These are phyloP conservation scores for Skeletonema grethae DNA, from an alignment of 108 stramenopile species.

Conservation along the genomic window DNA sequence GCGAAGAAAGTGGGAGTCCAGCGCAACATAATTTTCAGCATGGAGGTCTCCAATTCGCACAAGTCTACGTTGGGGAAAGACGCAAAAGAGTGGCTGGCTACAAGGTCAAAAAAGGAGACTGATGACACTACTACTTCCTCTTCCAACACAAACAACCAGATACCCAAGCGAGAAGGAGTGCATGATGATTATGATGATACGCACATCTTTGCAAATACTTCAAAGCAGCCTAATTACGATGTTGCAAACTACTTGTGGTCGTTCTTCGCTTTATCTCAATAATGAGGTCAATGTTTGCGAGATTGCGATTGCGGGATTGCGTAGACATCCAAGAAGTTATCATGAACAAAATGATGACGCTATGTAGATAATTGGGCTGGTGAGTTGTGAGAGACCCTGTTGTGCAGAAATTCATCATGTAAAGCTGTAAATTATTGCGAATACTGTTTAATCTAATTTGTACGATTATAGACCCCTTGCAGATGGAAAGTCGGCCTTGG, in stretches of 20 bases:
- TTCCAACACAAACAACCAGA: background rate
- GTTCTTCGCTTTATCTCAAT: background rate
- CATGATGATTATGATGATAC: background rate
- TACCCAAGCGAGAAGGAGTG: background rate
- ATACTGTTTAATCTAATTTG: background rate
- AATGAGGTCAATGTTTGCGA: background rate
- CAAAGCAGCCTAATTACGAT: background rate
- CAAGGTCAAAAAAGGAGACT: background rate
- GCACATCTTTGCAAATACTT: background rate
- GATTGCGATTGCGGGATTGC: too few relatives aligned
- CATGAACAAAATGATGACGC: too few relatives aligned
- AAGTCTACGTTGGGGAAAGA: slow-evolving; percentile 5
- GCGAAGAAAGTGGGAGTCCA: slow-evolving; percentile 41
- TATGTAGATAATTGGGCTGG: too few relatives aligned
- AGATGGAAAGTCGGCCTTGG: too few relatives aligned
- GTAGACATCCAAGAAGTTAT: too few relatives aligned
- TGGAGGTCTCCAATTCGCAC: slow-evolving; percentile 46
- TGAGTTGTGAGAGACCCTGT: background rate
- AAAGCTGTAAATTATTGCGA: background rate
- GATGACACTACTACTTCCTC: background rate
- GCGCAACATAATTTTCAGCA: slow-evolving; percentile 34
- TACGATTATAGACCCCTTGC: too few relatives aligned
- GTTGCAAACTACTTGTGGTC: background rate
- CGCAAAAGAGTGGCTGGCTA: background rate
- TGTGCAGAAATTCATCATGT: background rate